phyloP scores from a whole-genome alignment of 2,329 filamentous ascomycete genomes.

The Parastagonospora nodorum region DNA sequence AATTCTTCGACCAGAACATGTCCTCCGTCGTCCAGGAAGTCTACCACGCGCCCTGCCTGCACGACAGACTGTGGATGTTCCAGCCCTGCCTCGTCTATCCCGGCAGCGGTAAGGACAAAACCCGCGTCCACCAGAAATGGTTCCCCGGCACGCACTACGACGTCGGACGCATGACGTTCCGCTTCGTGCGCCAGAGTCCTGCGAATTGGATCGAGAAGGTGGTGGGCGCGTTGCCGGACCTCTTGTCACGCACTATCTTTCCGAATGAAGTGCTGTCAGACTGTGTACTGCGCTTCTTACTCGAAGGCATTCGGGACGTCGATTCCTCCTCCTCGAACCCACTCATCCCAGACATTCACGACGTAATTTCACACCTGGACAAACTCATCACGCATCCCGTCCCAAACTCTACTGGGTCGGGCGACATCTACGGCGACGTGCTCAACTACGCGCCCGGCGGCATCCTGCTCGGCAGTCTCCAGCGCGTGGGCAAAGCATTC shows the following conservation, averaged over 20 bases:
- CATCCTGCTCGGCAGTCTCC: constrained; percentile 17
- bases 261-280: constrained; percentile 42
- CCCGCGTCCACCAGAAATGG: constrained; percentile 36
- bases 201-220: constrained; percentile 32
- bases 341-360: constrained; percentile 24
- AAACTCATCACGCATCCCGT: constrained; percentile 14
- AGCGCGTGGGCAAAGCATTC: constrained; percentile 14
- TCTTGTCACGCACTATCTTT: constrained; percentile 34
- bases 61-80: constrained; percentile 44
- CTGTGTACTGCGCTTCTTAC: constrained; percentile 36
- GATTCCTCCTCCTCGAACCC: constrained; percentile 9
- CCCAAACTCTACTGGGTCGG: constrained; percentile 27
- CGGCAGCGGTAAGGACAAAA: constrained; percentile 10
- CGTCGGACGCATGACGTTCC: constrained; percentile 41
- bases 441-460: constrained; percentile 38
- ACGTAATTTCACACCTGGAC: constrained; percentile 18
- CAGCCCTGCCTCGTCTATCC: constrained; percentile 37
- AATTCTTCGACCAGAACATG: constrained; percentile 44
- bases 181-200: constrained; percentile 38
- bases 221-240: constrained; percentile 32
- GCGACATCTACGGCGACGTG: constrained; percentile 40
- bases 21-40: constrained; percentile 38
- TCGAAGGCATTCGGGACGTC: constrained; percentile 28
- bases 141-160: constrained; percentile 48
- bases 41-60: constrained; percentile 39